Evolutionary conservation across 345 rosid species (phyloP).

Genomic region (Eucalyptus regnans): DNA sequence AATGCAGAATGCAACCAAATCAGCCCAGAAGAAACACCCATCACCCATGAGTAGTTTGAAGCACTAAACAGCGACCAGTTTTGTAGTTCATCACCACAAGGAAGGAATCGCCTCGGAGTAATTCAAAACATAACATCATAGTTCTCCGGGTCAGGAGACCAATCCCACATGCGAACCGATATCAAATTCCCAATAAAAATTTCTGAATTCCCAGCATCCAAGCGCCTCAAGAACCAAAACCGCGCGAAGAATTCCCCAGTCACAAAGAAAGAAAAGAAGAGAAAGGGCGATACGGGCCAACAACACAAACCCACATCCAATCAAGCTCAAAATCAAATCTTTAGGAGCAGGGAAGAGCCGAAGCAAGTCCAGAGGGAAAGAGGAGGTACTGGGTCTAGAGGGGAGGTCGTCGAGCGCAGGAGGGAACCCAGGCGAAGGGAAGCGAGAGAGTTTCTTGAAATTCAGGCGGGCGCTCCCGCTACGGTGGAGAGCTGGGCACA

Average conservation of each 20-base stretch:
- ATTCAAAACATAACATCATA: background rate
- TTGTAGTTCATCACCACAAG: background rate
- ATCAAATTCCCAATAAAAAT: background rate
- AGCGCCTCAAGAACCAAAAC: background rate
- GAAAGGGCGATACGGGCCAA: background rate
- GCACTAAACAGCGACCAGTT: background rate
- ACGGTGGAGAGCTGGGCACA: slow-evolving; percentile 12
- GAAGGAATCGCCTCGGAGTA: background rate
- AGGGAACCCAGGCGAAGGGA: slow-evolving; percentile 11
- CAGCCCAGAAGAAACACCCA: background rate
- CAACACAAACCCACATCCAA: background rate
- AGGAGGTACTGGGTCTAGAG: slow-evolving; percentile 26
- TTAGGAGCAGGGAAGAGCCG: background rate
- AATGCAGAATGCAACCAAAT: background rate
- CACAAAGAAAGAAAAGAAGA: background rate
- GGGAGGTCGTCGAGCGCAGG: background rate
- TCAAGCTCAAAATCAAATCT: background rate
- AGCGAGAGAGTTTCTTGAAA: slow-evolving; percentile 12
- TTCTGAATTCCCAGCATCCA: background rate
- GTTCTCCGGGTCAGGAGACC: background rate
- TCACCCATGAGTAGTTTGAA: background rate
- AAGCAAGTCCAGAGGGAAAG: background rate
- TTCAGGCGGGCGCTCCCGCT: slow-evolving; percentile 8
- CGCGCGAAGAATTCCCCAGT: background rate
- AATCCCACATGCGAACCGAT: background rate